Evolutionary conservation across 768 basidiomycete species (phyloP).

Genomic region (Rhizopogon vulgaris): DNA sequence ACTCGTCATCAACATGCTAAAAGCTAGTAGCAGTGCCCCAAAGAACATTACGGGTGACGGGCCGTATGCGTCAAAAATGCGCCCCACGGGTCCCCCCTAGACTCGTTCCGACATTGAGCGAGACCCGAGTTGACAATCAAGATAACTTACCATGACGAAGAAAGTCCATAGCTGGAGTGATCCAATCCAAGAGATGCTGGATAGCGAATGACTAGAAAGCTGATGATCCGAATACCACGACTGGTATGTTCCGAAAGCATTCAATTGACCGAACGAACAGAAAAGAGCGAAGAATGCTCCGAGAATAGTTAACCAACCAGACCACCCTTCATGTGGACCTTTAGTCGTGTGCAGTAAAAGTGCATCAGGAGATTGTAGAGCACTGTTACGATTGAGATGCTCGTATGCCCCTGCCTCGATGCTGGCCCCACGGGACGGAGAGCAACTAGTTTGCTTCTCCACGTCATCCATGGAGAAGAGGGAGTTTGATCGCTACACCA

Average conservation of each 20-base stretch:
- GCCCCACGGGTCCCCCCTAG: constrained; percentile 59
- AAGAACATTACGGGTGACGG: constrained; percentile 46
- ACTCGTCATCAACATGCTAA: constrained; percentile 57
- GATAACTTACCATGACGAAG: constrained; percentile 54
- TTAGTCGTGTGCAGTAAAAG: constrained; percentile 10
- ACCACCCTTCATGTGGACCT: constrained; percentile 21
- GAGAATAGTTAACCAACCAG: constrained; percentile 44
- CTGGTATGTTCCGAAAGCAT: constrained; percentile 68
- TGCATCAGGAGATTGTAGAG: constrained; percentile 14
- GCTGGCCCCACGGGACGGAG: constrained; percentile 15
- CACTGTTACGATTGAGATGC: constrained; percentile 16
- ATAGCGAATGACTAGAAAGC: constrained; percentile 41
- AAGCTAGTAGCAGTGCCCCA: constrained; percentile 43
- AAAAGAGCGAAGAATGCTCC: constrained; percentile 64
- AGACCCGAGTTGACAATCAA: neutral
- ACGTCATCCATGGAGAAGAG: constrained; percentile 19
- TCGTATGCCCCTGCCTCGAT: constrained; percentile 14
- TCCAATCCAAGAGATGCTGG: constrained; percentile 67
- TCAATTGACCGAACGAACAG: constrained; percentile 68
- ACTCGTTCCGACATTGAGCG: constrained; percentile 1
- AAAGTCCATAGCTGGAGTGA: constrained; percentile 64
- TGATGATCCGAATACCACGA: constrained; percentile 61
- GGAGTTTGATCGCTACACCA: constrained; percentile 5
- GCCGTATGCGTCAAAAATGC: constrained; percentile 54
- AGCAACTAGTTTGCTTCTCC: constrained; percentile 20